Conservation (phyloP, 139 green algal genomes). For the Mesotaenium endlicherianum region DNA sequence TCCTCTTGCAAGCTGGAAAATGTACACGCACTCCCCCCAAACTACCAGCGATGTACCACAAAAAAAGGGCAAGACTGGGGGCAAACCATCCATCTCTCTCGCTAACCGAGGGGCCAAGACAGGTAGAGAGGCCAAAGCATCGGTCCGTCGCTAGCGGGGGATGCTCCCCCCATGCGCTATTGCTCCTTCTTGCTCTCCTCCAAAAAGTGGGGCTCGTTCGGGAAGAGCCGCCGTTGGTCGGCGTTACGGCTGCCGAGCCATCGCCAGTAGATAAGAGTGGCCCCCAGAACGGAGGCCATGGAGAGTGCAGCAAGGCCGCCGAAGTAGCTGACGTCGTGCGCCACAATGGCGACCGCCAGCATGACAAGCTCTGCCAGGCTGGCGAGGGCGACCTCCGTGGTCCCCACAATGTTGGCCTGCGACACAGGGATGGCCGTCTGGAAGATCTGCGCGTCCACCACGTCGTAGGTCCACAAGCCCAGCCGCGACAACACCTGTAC, state of each 20-base stretch:
- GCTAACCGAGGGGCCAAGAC: too few species aligned
- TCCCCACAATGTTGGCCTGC: slow-evolving; percentile 48
- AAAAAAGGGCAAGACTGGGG: too few species aligned
- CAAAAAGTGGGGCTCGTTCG: slow-evolving; percentile 18
- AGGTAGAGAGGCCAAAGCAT: too few species aligned
- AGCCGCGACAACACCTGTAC: slow-evolving; percentile 48
- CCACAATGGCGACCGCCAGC: slow-evolving; percentile 43
- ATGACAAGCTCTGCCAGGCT: slow-evolving; percentile 53
- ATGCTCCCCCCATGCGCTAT: too few species aligned
- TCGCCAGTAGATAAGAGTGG: slow-evolving; percentile 30
- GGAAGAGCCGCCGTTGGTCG: slow-evolving; percentile 23
- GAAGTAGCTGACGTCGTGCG: slow-evolving; percentile 27
- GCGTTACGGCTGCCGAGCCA: slow-evolving; percentile 10
- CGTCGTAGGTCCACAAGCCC: slow-evolving; percentile 52
- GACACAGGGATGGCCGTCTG: slow-evolving; percentile 48
- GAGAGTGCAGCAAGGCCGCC: slow-evolving; percentile 30
- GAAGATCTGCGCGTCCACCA: slow-evolving; percentile 56
- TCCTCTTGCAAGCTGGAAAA: too few species aligned
- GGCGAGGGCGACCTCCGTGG: slow-evolving; percentile 51
- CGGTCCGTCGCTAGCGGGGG: too few species aligned
- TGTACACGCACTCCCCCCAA: too few species aligned
- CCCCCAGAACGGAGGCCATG: slow-evolving; percentile 8
- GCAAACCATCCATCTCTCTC: too few species aligned
- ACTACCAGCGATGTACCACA: too few species aligned
- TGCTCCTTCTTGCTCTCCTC: too few species aligned